phyloP scores from a whole-genome alignment of 352 stramenopile species.

The Pythium sp. region DNA sequence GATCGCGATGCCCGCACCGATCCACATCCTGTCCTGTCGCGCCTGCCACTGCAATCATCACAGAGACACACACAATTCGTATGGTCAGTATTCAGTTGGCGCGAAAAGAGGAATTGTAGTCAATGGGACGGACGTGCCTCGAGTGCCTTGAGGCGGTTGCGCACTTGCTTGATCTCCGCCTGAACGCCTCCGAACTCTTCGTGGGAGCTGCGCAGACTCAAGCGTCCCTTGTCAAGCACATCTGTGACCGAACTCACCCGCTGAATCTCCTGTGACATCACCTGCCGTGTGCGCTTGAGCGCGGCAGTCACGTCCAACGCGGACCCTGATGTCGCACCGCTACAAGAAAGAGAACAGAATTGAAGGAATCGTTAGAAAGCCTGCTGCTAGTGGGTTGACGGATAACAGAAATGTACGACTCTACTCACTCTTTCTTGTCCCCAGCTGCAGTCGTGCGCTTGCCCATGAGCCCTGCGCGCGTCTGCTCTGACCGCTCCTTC shows the following conservation, averaged over 20 bases:
- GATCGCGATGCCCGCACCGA: conserved; percentile 57
- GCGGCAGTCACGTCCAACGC: conserved; percentile 56
- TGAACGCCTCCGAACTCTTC: conserved; percentile 60
- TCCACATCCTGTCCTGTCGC: conserved; percentile 76
- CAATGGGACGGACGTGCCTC: conserved; percentile 20
- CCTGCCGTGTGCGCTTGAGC: conserved; percentile 60
- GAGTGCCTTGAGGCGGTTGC: conserved; percentile 54
- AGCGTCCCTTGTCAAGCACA: conserved; percentile 63
- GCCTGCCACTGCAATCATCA: conserved; percentile 57
- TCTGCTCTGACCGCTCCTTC: conserved; percentile 48
- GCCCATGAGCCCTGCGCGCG: conserved; percentile 43
- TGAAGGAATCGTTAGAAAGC: neutral
- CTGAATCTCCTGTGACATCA: conserved; percentile 75
- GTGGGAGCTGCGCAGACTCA: conserved; percentile 58
- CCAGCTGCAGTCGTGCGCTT: conserved; percentile 16
- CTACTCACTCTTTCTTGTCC: conserved; percentile 22
- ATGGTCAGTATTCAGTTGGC: neutral
- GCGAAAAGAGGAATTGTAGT: neutral
- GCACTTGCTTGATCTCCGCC: conserved; percentile 52
- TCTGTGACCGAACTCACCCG: conserved; percentile 60
- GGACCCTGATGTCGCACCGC: conserved; percentile 23
- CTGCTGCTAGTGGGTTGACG: neutral
- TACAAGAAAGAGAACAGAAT: neutral
- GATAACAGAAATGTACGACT: neutral
- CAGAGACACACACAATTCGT: neutral